Conservation (phyloP, 305 asterid genomes). For the Rubia peregrina region DNA sequence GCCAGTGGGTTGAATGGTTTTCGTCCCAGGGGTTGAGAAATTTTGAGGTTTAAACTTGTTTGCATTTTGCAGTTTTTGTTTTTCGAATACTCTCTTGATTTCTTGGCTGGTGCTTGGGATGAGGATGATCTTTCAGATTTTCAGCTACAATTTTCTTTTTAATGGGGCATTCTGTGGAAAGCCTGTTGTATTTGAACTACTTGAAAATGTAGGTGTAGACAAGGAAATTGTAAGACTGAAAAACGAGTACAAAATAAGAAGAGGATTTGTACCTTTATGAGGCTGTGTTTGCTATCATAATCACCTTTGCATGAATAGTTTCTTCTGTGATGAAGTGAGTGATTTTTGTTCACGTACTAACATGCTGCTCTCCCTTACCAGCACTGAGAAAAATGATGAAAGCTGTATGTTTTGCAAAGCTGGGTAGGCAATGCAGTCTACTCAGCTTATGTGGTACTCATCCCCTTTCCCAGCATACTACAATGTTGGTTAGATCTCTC, state of each 20-base stretch:
- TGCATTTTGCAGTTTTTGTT: too few species aligned
- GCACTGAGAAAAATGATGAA: slow-evolving; percentile 31
- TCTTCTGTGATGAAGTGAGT: neutral
- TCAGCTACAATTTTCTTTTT: neutral
- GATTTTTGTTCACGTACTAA: neutral
- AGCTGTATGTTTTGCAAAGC: slow-evolving; percentile 26
- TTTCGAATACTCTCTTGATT: too few species aligned
- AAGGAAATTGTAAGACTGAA: neutral
- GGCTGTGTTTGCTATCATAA: neutral
- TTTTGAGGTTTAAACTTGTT: too few species aligned
- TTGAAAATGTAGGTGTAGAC: slow-evolving; percentile 1
- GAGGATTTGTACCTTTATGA: neutral
- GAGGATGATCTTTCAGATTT: neutral
- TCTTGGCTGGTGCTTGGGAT: neutral
- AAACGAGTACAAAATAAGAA: neutral
- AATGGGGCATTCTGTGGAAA: neutral
- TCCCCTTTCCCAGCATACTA: slow-evolving; percentile 25
- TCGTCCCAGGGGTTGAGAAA: too few species aligned
- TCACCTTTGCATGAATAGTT: neutral
- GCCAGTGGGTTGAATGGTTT: too few species aligned
- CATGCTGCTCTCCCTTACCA: slow-evolving; percentile 7
- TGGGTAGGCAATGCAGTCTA: slow-evolving; percentile 33
- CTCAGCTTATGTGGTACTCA: slow-evolving; percentile 26
- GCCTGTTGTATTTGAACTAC: neutral
- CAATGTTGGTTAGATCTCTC: slow-evolving; percentile 21